These are phyloP conservation scores for Eutrema yunnanense DNA, from an alignment of 345 rosid species.

Conservation along the genomic window DNA sequence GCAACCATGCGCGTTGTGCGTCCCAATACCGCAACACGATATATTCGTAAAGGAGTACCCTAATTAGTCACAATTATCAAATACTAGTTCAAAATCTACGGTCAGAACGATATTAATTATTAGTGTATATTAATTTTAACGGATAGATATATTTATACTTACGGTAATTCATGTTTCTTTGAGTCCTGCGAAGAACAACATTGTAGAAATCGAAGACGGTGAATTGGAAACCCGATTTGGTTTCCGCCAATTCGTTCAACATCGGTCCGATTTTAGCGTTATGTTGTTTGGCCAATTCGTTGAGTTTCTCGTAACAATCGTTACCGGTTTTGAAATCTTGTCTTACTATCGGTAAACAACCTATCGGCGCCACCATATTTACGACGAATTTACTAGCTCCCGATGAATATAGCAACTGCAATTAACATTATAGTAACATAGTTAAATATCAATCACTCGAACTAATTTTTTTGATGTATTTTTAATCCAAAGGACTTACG, in stretches of 20 bases:
- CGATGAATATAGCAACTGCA: conserved; percentile 17
- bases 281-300: conserved; percentile 26
- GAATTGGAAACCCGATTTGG: conserved; percentile 20
- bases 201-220: conserved; percentile 34
- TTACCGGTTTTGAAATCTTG: background rate
- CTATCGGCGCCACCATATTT: conserved; percentile 21
- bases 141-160: background rate
- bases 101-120: background rate
- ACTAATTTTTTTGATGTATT: background rate
- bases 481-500: background rate
- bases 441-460: background rate
- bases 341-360: conserved; percentile 31
- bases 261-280: conserved; percentile 14
- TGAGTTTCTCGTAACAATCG: conserved; percentile 2
- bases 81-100: background rate
- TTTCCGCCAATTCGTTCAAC: background rate
- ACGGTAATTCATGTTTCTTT: conserved; percentile 2
- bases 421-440: background rate
- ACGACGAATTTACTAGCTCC: conserved; percentile 35
- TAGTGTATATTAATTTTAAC: background rate
- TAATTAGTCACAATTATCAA: background rate
- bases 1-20: no score
- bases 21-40: no score
- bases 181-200: conserved; percentile 15
- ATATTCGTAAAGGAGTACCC: no score